Conservation (phyloP, 768 basidiomycete genomes). For the Mycena rosella region DNA sequence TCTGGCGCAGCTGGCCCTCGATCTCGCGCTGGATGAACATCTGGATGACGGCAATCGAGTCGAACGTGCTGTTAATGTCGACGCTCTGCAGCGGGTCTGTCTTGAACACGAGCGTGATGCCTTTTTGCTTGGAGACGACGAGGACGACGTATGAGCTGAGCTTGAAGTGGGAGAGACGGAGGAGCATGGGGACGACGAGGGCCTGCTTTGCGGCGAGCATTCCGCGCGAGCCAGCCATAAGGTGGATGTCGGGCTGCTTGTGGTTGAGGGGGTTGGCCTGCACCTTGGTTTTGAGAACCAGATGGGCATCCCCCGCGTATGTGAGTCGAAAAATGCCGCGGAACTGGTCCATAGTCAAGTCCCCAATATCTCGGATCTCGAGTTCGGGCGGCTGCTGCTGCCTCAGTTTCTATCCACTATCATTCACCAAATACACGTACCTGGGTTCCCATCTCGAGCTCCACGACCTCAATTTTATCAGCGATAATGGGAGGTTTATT, state of each 20-base stretch:
- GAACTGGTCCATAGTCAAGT: conserved; percentile 95
- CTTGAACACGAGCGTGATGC: conserved; percentile 99
- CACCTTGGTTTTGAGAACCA: conserved; percentile 90
- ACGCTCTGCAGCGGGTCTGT: conserved; percentile 98
- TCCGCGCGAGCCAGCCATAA: conserved; percentile 84
- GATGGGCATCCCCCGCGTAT: conserved; percentile 94
- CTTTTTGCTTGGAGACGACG: conserved; percentile 97
- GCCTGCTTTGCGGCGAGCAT: conserved; percentile 96
- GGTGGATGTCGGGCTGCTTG: conserved; percentile 90
- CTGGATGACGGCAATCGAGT: conserved; percentile 97
- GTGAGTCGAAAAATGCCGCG: conserved; percentile 96
- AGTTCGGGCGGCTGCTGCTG: conserved; percentile 90
- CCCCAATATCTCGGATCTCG: conserved; percentile 97
- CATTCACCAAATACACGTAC: conserved; percentile 54
- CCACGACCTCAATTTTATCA: conserved; percentile 97
- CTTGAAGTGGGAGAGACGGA: conserved; percentile 95
- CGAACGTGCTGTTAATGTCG: conserved; percentile 97
- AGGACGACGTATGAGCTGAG: conserved; percentile 97
- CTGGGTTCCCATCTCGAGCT: conserved; percentile 99
- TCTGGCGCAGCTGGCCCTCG: conserved; percentile 95
- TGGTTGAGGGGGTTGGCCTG: conserved; percentile 98
- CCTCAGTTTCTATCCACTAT: conserved; percentile 7
- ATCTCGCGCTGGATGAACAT: conserved; percentile 98
- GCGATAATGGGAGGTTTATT: conserved; percentile 98
- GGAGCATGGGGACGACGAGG: conserved; percentile 97